These are phyloP conservation scores for Fabrea salina DNA, from an alignment of 169 alveolate genomes.

Conservation along the genomic window DNA sequence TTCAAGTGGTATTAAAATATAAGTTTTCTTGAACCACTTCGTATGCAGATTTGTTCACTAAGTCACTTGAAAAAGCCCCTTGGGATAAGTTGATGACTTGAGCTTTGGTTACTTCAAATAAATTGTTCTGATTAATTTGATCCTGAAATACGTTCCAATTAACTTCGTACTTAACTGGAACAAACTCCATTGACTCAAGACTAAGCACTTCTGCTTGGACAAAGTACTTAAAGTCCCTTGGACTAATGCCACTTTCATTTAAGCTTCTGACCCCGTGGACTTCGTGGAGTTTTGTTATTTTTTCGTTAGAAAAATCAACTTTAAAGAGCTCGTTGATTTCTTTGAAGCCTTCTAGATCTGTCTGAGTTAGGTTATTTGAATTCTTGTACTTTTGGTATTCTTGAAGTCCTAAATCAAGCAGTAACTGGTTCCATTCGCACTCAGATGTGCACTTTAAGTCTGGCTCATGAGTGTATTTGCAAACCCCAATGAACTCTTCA, in stretches of 20 bases:
- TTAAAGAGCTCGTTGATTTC: neutral
- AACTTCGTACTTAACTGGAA: neutral
- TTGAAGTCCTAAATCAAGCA: neutral
- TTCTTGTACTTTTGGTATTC: neutral
- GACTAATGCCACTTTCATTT: conserved; percentile 12
- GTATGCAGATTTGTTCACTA: neutral
- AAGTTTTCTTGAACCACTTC: neutral
- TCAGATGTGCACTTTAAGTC: neutral
- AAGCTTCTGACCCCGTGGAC: neutral
- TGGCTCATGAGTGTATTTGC: neutral
- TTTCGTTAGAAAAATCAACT: neutral
- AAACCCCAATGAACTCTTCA: neutral
- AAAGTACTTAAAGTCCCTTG: neutral
- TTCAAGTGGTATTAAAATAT: neutral
- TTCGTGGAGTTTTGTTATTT: neutral
- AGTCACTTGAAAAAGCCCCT: neutral
- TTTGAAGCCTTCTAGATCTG: neutral
- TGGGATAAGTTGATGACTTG: neutral
- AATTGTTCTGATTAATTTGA: neutral
- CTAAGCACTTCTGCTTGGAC: neutral
- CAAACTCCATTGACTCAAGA: neutral
- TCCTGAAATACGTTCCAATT: neutral
- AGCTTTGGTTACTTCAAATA: neutral
- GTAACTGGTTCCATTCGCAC: neutral
- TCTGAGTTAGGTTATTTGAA: neutral